These are phyloP conservation scores for Trichoderma guizhouense DNA, from an alignment of 2,329 filamentous ascomycete species.

Conservation along the genomic window DNA sequence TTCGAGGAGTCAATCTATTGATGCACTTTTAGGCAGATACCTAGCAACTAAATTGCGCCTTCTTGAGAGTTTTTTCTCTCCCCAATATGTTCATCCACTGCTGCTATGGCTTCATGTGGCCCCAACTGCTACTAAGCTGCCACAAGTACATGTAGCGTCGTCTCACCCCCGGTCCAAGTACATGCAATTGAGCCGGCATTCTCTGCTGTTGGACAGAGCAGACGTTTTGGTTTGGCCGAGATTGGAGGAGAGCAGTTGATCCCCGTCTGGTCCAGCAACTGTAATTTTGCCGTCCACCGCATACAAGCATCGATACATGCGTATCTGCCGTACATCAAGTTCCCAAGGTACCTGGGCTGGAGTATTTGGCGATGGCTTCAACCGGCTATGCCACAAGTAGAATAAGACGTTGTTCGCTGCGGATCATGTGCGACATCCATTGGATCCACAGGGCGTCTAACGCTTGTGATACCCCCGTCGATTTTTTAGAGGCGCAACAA, in stretches of 20 bases:
- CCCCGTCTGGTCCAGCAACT: neutral
- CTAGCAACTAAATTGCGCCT: neutral
- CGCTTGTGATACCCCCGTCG: constrained; percentile 25
- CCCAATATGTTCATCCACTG: neutral
- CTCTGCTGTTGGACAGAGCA: neutral
- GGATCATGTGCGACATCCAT: constrained; percentile 33
- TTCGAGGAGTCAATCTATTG: neutral
- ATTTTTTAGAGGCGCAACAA: constrained; percentile 16
- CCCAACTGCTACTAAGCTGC: neutral
- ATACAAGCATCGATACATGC: neutral
- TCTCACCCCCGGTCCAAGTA: neutral
- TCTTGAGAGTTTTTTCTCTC: neutral
- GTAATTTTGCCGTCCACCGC: neutral
- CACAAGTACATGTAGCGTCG: neutral
- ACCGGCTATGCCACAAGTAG: constrained; percentile 25
- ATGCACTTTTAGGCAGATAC: neutral
- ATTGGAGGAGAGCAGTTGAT: neutral
- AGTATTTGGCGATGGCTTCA: neutral
- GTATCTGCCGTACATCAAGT: neutral
- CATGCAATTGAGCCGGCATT: neutral
- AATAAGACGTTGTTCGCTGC: constrained; percentile 26
- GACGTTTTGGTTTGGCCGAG: neutral
- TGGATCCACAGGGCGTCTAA: constrained; percentile 32
- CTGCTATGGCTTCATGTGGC: neutral
- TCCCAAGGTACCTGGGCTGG: neutral